phyloP scores from a whole-genome alignment of 139 green algal species.

The Pleodorina starrii region DNA sequence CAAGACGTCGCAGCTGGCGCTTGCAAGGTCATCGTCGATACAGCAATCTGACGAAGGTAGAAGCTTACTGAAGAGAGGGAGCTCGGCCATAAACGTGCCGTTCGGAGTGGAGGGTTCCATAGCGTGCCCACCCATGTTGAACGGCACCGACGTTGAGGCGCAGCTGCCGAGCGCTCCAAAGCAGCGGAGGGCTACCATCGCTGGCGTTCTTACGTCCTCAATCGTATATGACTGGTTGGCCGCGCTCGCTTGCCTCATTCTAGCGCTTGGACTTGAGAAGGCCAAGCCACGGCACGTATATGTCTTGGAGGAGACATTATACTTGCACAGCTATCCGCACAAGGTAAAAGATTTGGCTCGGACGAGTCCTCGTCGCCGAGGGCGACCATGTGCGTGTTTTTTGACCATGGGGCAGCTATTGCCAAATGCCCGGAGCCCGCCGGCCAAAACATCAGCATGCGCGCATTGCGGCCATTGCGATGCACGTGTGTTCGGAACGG shows the following conservation, averaged over 20 bases:
- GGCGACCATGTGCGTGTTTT: background rate
- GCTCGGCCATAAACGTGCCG: background rate
- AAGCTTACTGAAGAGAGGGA: background rate
- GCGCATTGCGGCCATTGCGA: background rate
- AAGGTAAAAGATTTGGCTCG: background rate
- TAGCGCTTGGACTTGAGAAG: constrained; percentile 6
- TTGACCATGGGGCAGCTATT: background rate
- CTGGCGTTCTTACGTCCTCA: background rate
- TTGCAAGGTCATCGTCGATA: background rate
- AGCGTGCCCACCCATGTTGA: too few species aligned
- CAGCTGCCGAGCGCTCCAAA: background rate
- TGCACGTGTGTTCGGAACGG: background rate
- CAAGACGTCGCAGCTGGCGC: background rate
- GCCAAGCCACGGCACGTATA: background rate
- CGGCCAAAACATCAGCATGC: background rate
- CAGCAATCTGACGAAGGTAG: background rate
- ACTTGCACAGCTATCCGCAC: constrained; percentile 59
- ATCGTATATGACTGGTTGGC: constrained; percentile 1
- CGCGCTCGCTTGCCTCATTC: background rate
- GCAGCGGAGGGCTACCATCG: background rate
- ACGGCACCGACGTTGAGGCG: background rate
- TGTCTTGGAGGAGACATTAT: constrained; percentile 36
- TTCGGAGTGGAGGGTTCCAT: too few species aligned
- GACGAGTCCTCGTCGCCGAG: background rate
- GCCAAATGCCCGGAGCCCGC: background rate